Evolutionary conservation across 225 moss, liverwort and hornwort genomes (phyloP), one percentile per base, ranked within the genome.

Genomic region (Anthoceros angustus): DNA sequence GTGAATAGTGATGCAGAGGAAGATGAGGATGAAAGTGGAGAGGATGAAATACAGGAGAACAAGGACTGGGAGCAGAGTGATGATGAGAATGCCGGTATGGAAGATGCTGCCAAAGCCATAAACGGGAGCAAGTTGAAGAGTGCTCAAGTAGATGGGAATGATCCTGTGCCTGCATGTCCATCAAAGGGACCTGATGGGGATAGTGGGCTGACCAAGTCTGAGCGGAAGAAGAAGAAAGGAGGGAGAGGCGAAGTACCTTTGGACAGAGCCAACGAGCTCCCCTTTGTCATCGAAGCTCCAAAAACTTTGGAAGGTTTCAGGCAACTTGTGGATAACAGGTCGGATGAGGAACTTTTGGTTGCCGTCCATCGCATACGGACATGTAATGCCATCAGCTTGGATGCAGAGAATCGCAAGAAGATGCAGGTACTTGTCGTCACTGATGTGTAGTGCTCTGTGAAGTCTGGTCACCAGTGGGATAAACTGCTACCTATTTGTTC

Each of bases 321-420:
- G 63, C 71, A 75, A 23, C 71, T 98, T 73, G 77, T 98, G 14
- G 82, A 86, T 74, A 25, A 67, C 18, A 76, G 89, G 76, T 72
- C 88, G 62, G 74, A 74, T 8, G 71, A 81, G 71, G 95, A 98
- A 66, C 72, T 98, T 67, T 74, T 75, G 70, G 72, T 72, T 72
- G 85, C 86, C 68, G 80, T 98, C 70, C 88, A 86, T 66, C 74
- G 98, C 66, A 98, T 92, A 69, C 78, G 92, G 66, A 87, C 88
- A 62, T 98, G 98, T 71, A 98, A 92, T 71, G 85, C 87, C 15
- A 73, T 92, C 38, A 98, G 91, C 80, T 78, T 98, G 76, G 95
- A 86, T 68, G 83, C 90, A 41, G 90, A 92, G 65, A 98, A 98
- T 76, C 85, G 88, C 43, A 89, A 83, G 73, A 98, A 98, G 72